These are phyloP conservation scores for Knufia petricola DNA, from an alignment of 2,329 filamentous ascomycete species.

Conservation along the genomic window DNA sequence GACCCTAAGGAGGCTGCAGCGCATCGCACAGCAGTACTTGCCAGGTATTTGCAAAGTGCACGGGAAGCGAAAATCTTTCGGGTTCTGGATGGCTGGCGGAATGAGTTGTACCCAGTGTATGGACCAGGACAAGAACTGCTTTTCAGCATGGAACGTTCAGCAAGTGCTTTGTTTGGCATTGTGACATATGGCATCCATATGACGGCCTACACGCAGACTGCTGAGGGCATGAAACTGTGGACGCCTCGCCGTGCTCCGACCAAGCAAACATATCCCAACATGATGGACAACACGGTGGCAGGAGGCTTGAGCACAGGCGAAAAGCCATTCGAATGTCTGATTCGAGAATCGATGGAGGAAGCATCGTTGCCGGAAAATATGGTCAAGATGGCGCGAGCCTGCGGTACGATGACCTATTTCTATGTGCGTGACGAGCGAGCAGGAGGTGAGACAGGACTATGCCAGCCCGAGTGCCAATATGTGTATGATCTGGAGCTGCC, in stretches of 20 bases:
- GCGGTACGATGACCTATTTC: conserved; percentile 73
- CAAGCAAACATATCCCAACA: conserved; percentile 83
- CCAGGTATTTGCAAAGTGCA: conserved; percentile 56
- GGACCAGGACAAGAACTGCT: conserved; percentile 49
- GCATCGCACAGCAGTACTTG: conserved; percentile 51
- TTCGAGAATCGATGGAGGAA: conserved; percentile 83
- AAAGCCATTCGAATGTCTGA: conserved; percentile 66
- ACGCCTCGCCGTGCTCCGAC: conserved; percentile 63
- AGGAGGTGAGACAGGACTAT: conserved; percentile 68
- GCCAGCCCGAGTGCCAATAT: conserved; percentile 88
- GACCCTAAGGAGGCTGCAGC: conserved; percentile 38
- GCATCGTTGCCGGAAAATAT: conserved; percentile 65
- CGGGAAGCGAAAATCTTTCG: conserved; percentile 61
- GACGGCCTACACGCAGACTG: conserved; percentile 56
- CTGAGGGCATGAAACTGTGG: conserved; percentile 66
- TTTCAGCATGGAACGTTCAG: conserved; percentile 68
- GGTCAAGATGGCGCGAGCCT: conserved; percentile 52
- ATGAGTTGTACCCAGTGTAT: conserved; percentile 74
- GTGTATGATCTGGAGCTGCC: conserved; percentile 79
- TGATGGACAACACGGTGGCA: conserved; percentile 91
- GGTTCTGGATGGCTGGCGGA: conserved; percentile 67
- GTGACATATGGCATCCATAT: conserved; percentile 75
- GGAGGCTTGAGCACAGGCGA: conserved; percentile 76
- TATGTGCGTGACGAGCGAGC: conserved; percentile 66
- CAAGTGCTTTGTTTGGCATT: conserved; percentile 63